phyloP scores from a whole-genome alignment of 768 basidiomycete species.

The Favolaschia claudopus region DNA sequence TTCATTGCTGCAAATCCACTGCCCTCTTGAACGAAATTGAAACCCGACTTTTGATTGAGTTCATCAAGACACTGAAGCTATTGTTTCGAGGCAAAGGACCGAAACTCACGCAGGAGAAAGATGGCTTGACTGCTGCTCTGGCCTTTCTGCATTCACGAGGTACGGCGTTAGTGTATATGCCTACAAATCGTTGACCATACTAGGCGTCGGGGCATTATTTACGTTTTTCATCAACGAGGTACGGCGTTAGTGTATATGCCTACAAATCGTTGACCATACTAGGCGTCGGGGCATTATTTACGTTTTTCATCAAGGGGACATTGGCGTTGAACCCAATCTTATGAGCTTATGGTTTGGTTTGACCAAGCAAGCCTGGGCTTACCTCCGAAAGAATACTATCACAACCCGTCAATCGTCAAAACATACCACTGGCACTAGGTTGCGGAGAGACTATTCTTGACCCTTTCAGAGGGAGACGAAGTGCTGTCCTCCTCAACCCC shows the following conservation, averaged over 20 bases:
- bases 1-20: slow-evolving; percentile 87
- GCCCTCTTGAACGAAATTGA: slow-evolving; percentile 86
- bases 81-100: slow-evolving; percentile 65
- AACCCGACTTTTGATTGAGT: slow-evolving; percentile 68
- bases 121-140: slow-evolving; percentile 80
- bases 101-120: slow-evolving; percentile 40
- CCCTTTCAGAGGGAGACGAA: slow-evolving; percentile 64
- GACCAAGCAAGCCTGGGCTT: slow-evolving; percentile 83
- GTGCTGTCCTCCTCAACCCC: slow-evolving; percentile 16
- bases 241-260: no score
- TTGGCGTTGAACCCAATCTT: slow-evolving; percentile 82
- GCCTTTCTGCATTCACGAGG: slow-evolving; percentile 90
- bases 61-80: slow-evolving; percentile 67
- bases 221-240: slow-evolving; percentile 83
- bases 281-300: slow-evolving; percentile 80
- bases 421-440: slow-evolving; percentile 75
- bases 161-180: no score
- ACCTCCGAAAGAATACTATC: slow-evolving; percentile 95
- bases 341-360: slow-evolving; percentile 90
- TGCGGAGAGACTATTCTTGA: slow-evolving; percentile 69
- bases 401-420: slow-evolving; percentile 73
- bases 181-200: no score
- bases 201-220: slow-evolving; percentile 81
- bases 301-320: slow-evolving; percentile 91
- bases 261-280: no score